Percentiles rank a stretch among this genome's conserved stretches.
These are phyloP conservation scores for Xerocomellus dryophilus DNA, from an alignment of 768 basidiomycete species.

Conservation along the genomic window DNA sequence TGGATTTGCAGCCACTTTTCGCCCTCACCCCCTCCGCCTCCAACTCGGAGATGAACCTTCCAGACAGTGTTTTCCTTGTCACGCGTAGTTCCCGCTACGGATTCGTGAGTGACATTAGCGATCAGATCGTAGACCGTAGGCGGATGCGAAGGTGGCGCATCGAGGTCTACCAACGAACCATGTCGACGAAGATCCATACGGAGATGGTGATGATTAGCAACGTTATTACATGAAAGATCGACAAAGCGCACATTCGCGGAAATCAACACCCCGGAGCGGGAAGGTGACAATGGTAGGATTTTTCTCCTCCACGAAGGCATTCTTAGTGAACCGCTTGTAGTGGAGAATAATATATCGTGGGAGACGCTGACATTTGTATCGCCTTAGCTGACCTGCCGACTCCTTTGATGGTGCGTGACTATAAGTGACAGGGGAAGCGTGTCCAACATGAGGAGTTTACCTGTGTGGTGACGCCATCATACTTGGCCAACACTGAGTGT, in stretches of 20 bases:
- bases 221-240: slow-evolving; percentile 20
- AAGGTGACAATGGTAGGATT: slow-evolving; percentile 99
- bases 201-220: slow-evolving; percentile 21
- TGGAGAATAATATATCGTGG: slow-evolving; percentile 93
- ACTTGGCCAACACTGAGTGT: slow-evolving; percentile 86
- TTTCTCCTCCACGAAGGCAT: slow-evolving; percentile 95
- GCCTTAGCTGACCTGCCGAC: slow-evolving; percentile 75
- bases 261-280: slow-evolving; percentile 88
- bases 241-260: slow-evolving; percentile 75
- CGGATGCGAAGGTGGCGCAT: slow-evolving; percentile 56
- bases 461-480: slow-evolving; percentile 88
- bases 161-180: slow-evolving; percentile 59
- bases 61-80: slow-evolving; percentile 90
- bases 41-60: slow-evolving; percentile 84
- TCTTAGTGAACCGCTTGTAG: slow-evolving; percentile 96
- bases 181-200: slow-evolving; percentile 25
- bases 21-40: slow-evolving; percentile 69
- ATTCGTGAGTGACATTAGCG: slow-evolving; percentile 93
- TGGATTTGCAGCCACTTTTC: slow-evolving; percentile 98
- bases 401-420: slow-evolving; percentile 50
- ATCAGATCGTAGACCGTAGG: slow-evolving; percentile 88
- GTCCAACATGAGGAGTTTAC: slow-evolving; percentile 40
- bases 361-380: slow-evolving; percentile 86
- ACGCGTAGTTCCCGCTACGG: slow-evolving; percentile 91
- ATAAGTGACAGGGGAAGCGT: slow-evolving; percentile 12